A percentile compares a stretch with the other conserved stretches of the same genome.
phyloP scores from a whole-genome alignment of 1,139 yeast genomes.

The Blastobotrys petasosporus region DNA sequence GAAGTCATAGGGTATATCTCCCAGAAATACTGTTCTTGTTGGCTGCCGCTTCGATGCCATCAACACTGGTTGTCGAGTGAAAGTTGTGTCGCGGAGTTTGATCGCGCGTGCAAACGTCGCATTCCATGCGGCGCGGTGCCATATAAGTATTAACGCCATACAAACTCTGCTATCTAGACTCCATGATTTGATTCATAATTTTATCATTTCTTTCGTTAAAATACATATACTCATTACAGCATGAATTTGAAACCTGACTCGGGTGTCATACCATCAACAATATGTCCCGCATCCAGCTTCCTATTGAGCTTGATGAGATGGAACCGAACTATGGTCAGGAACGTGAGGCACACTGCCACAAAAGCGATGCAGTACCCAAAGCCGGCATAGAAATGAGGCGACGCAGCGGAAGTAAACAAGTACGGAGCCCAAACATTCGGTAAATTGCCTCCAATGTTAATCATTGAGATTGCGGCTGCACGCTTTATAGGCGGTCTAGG shows the following conservation, averaged over 20 bases:
- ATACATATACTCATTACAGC: too few relatives aligned
- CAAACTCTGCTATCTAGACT: too few relatives aligned
- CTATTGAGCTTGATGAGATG: slow-evolving; percentile 20
- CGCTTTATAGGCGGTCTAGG: slow-evolving; percentile 50
- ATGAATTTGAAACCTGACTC: slow-evolving; percentile 25
- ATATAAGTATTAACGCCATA: too few relatives aligned
- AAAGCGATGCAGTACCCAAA: slow-evolving; percentile 25
- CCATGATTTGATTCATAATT: too few relatives aligned
- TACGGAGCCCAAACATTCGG: slow-evolving; percentile 28
- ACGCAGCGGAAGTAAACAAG: slow-evolving; percentile 19
- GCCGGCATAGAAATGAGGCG: slow-evolving; percentile 28
- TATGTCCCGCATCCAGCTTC: slow-evolving; percentile 24
- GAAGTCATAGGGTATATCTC: slow-evolving; percentile 65
- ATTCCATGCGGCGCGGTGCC: too few relatives aligned
- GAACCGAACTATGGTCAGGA: slow-evolving; percentile 17
- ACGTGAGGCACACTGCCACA: slow-evolving; percentile 17
- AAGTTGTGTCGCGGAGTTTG: neutral
- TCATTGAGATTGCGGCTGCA: slow-evolving; percentile 35
- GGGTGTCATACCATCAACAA: slow-evolving; percentile 28
- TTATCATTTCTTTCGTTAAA: too few relatives aligned
- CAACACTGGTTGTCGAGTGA: neutral
- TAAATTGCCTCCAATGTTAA: slow-evolving; percentile 27
- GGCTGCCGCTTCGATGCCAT: slow-evolving; percentile 22
- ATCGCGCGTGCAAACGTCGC: too few relatives aligned
- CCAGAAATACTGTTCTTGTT: slow-evolving; percentile 48